These are phyloP conservation scores for Claviceps paspali DNA, from an alignment of 2,329 filamentous ascomycete genomes.

Conservation along the genomic window DNA sequence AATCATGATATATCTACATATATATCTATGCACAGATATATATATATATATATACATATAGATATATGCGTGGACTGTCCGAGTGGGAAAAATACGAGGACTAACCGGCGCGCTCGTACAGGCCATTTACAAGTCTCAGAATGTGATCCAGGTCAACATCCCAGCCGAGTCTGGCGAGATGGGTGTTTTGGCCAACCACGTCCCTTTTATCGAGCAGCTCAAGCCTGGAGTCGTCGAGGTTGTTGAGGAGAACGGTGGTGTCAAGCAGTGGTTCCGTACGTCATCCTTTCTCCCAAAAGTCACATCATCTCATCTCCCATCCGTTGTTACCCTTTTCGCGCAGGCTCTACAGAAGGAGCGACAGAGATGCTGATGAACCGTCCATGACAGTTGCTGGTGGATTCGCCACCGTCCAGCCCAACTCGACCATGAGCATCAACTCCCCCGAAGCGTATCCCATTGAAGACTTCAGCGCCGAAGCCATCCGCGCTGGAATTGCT, in stretches of 20 bases:
- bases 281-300: conserved; percentile 13
- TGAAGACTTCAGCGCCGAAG: conserved; percentile 90
- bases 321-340: no score
- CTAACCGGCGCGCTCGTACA: conserved; percentile 39
- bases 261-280: conserved; percentile 98
- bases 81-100: conserved; percentile 12
- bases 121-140: conserved; percentile 54
- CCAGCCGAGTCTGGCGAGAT: conserved; percentile 96
- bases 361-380: conserved; percentile 5
- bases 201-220: conserved; percentile 96
- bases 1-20: conserved; percentile 12
- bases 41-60: no score
- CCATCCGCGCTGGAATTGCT: conserved; percentile 74
- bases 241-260: conserved; percentile 74
- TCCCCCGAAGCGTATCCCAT: conserved; percentile 88
- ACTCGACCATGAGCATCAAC: conserved; percentile 93
- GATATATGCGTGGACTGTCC: no score
- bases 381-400: conserved; percentile 66
- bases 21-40: no score
- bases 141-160: conserved; percentile 92
- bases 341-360: not conserved
- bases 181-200: conserved; percentile 98
- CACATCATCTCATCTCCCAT: no score
- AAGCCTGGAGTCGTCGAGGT: conserved; percentile 93
- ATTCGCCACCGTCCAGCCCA: conserved; percentile 92